Base-by-base conservation (phyloP, 1,284 basidiomycete species). In the Cryptococcus wingfieldii region DNA sequence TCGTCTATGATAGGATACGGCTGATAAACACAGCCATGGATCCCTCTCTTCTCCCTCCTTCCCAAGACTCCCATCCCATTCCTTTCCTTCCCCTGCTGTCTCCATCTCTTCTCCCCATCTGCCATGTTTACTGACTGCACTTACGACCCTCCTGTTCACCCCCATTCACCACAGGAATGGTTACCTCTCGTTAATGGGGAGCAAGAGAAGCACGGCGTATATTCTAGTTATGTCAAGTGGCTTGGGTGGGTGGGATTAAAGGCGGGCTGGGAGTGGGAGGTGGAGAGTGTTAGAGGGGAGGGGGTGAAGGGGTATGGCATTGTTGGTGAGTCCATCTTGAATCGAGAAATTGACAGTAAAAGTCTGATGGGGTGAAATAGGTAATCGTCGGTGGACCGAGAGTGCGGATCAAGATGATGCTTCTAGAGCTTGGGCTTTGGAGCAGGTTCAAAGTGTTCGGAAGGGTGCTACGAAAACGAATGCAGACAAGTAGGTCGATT, bases 251-350 rank as follows among this genome's bases (percentile, higher is more conserved):
- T 86, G 61, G 86, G 84, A 50, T 68, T 83, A 51, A 77, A 83
- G 65, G 86, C 85, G 65, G 94, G 94, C 0, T 98, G 92, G 89
- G 78, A 83, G 53, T 81, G 91, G 8, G 93, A 97, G 72, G 84
- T 85, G 60, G 94, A 98, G 72, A 84, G 81, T 31, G 74, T 98
- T 57, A 80, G 95, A 46, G 94, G 98, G 18, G 94, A 94, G 0
- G 90, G 87, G 71, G 96, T 94, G 28, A 83, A 90, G 59, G 93
- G 93, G 68, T 96, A 93, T 90, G 89, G 87, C 1, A 82, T 96
- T 47, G 76, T 95, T 34, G 92, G 91, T 87, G 59, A 50, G 84
- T 81, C 45, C 18, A 18, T 38, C 6, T 38, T 19, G 37, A 13
- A n/a, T n/a, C 12, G 16, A 38, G 14, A n/a, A 41, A 31, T 37